phyloP scores from a whole-genome alignment of 768 basidiomycete genomes.

The Crucibulum laeve region DNA sequence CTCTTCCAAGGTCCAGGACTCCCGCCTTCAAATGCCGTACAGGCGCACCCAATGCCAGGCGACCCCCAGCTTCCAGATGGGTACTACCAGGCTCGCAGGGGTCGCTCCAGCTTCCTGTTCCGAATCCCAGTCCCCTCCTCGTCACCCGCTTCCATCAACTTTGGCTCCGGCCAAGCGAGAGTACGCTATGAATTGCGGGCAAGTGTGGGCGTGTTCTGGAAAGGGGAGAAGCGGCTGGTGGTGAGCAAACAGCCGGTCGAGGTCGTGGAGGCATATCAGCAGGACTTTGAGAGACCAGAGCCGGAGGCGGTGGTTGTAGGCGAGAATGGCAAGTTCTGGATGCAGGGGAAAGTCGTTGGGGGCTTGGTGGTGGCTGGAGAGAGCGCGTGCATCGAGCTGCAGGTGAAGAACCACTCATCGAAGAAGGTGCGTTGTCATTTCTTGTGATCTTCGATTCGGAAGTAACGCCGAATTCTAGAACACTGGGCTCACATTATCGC shows the following conservation, averaged over 20 bases:
- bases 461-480: conserved; percentile 40
- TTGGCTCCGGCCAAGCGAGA: conserved; percentile 63
- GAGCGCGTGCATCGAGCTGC: conserved; percentile 67
- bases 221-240: conserved; percentile 67
- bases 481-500: conserved; percentile 54
- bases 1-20: conserved; percentile 79
- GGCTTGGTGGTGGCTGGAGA: conserved; percentile 64
- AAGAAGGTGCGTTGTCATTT: conserved; percentile 55
- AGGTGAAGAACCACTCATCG: conserved; percentile 77
- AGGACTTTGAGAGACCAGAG: conserved; percentile 28
- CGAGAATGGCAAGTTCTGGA: conserved; percentile 79
- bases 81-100: conserved; percentile 72
- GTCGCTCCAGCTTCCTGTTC: conserved; percentile 76
- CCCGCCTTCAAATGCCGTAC: conserved; percentile 82
- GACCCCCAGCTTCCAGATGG: conserved; percentile 58
- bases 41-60: conserved; percentile 53
- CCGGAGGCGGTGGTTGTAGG: conserved; percentile 65
- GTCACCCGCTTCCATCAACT: conserved; percentile 67
- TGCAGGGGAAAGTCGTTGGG: conserved; percentile 62
- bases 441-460: conserved; percentile 4
- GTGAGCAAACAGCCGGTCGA: conserved; percentile 57
- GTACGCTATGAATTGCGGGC: conserved; percentile 73
- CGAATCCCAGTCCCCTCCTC: conserved; percentile 65
- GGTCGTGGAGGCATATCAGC: conserved; percentile 55
- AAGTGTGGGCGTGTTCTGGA: conserved; percentile 71